Evolutionary conservation across 306 rosid genomes (phyloP).

Genomic region (Cyamopsis tetragonoloba): DNA sequence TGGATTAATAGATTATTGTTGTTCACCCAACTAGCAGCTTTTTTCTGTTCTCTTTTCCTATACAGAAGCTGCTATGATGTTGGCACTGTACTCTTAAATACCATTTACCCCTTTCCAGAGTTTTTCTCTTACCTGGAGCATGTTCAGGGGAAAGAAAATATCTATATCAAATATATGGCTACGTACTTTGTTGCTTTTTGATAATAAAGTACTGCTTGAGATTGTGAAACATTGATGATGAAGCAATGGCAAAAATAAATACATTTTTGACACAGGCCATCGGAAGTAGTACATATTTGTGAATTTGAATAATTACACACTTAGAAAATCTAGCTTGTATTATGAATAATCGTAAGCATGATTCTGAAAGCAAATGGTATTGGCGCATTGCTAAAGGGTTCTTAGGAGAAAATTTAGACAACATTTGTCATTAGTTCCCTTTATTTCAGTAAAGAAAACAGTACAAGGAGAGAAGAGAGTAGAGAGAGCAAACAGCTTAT

Average conservation of each 20-base stretch:
- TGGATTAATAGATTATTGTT: slow-evolving; percentile 11
- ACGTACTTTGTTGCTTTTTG: not conserved
- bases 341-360: not conserved
- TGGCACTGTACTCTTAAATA: slow-evolving; percentile 22
- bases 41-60: slow-evolving; percentile 25
- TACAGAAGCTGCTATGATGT: slow-evolving; percentile 18
- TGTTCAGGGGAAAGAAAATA: slow-evolving; percentile 26
- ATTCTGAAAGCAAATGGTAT: not conserved
- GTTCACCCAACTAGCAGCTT: slow-evolving; percentile 16
- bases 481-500: no score
- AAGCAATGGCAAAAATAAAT: not conserved
- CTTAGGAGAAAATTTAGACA: not conserved
- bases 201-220: slow-evolving; percentile 5
- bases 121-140: slow-evolving; percentile 27
- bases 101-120: slow-evolving; percentile 25
- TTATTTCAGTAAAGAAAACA: no score
- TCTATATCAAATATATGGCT: not conserved
- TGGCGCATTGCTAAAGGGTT: not conserved
- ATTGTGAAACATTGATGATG: slow-evolving; percentile 4
- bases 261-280: not conserved
- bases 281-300: not conserved
- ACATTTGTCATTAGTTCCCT: no score
- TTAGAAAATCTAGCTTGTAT: not conserved
- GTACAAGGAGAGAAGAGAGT: no score
- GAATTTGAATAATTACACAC: not conserved